Evolutionary conservation across 73 alveolate species (phyloP).

Genomic region (Paramecium pentaurelia): DNA sequence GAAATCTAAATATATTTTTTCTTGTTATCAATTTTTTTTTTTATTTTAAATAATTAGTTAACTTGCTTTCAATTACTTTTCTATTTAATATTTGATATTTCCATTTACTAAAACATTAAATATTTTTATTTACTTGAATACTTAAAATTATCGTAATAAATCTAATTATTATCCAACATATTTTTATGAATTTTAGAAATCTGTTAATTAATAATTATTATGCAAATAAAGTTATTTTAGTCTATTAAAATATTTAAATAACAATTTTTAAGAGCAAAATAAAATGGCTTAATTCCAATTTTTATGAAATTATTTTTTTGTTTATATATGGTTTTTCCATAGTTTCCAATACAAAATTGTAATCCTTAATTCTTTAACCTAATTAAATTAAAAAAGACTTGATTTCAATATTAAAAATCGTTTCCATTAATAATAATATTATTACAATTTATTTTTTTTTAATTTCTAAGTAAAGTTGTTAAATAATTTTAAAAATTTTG

Average conservation of each 20-base stretch:
- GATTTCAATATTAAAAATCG: not conserved
- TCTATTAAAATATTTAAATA: not conserved
- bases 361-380: not conserved
- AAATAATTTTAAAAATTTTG: not conserved
- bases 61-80: not conserved
- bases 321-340: not conserved
- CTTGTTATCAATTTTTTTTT: not conserved
- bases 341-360: not conserved
- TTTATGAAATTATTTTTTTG: not conserved
- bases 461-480: not conserved
- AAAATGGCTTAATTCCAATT: not conserved
- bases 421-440: not conserved
- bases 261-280: not conserved
- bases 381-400: not conserved
- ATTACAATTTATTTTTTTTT: not conserved
- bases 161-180: not conserved
- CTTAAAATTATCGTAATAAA: not conserved
- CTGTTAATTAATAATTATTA: not conserved
- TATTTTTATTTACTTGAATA: not conserved
- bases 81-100: not conserved
- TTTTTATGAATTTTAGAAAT: not conserved
- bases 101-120: not conserved
- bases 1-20: not conserved
- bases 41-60: not conserved
- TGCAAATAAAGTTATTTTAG: not conserved